Conservation (phyloP, 305 asterid genomes). For the Salvia sclarea region DNA sequence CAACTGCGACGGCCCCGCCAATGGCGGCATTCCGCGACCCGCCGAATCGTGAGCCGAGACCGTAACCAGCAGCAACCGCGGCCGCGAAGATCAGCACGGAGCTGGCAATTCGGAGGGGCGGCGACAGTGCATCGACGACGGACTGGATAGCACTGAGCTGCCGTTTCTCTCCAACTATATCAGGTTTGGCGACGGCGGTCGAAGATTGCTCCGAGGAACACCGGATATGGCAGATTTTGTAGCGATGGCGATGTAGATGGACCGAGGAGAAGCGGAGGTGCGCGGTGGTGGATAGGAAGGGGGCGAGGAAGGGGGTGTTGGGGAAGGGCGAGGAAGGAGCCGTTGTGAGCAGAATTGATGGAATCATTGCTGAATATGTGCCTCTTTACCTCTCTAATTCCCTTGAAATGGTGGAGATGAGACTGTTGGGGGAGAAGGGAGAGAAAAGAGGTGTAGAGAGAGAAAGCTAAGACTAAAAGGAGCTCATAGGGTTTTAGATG, state of each 20-base stretch:
- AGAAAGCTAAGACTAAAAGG: not conserved
- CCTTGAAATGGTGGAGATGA: constrained; percentile 14
- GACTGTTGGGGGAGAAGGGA: not conserved
- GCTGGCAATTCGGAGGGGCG: constrained; percentile 73
- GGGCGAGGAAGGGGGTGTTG: constrained; percentile 23
- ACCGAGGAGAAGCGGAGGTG: constrained; percentile 28
- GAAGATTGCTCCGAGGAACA: constrained; percentile 27
- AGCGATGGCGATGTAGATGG: constrained; percentile 33
- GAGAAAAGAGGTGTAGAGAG: not conserved
- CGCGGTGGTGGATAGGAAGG: constrained; percentile 28
- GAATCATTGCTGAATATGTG: constrained; percentile 22
- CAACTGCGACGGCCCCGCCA: constrained; percentile 80
- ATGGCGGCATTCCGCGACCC: constrained; percentile 67
- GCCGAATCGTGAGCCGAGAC: constrained; percentile 74
- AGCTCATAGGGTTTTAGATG: constrained; percentile 33
- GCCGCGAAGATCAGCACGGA: constrained; percentile 69
- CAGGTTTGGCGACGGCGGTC: constrained; percentile 41
- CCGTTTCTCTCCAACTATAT: constrained; percentile 70
- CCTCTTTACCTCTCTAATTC: constrained; percentile 6
- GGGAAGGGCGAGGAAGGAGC: constrained; percentile 33
- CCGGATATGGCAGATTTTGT: constrained; percentile 21
- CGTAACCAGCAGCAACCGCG: constrained; percentile 83
- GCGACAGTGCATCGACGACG: constrained; percentile 70
- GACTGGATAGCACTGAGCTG: constrained; percentile 68
- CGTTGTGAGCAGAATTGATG: constrained; percentile 31